Evolutionary conservation across 2,329 filamentous ascomycete genomes (phyloP), one percentile per base, ranked within the genome.

Genomic region (Cytospora piceae): DNA sequence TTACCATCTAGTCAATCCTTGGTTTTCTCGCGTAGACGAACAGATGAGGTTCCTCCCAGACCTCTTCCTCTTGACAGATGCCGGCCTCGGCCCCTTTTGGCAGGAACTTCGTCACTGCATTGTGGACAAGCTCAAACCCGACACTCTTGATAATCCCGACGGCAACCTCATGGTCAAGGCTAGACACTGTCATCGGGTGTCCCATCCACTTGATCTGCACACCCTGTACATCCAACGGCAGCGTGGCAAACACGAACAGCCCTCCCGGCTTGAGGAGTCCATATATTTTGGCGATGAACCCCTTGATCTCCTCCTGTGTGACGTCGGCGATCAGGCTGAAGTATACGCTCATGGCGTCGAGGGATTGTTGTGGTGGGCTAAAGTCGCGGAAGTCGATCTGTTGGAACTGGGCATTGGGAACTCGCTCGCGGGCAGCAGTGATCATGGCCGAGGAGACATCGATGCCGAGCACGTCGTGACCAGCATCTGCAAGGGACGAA

Each of bases 401-500:
- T 66, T 72, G 66, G 29, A 74, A 73, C 20, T 15, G n/a, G 1
- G 71, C 73, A n/a, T 60, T 58, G 17, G 71, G 71, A 17, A 74
- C 71, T 53, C 72, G 70, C 49, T 61, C 65, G 14, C 68, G 68
- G 6, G 72, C 72, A 17, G 70, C 70, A 0, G 53, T 53, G 22
- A 75, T 60, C 73, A 74, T 74, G 56, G 70, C 71, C 2, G 59
- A 62, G 24, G 73, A 74, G 12, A 73, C 66, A 61, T 75, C 73
- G 55, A 74, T 73, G 42, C 73, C 72, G 2, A 73, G 69, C 6
- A 74, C 72, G 39, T 68, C 63, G 69, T 75, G 73, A 15, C 73
- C 73, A 1, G 73, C 73, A 2, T 68, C 70, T 17, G 73, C 71
- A 8, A 75, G 71, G 0, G 65, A 37, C 12, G 62, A 68, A 64